Conservation (phyloP, 176 grass and related monocot species). For the Chloris gayana region DNA sequence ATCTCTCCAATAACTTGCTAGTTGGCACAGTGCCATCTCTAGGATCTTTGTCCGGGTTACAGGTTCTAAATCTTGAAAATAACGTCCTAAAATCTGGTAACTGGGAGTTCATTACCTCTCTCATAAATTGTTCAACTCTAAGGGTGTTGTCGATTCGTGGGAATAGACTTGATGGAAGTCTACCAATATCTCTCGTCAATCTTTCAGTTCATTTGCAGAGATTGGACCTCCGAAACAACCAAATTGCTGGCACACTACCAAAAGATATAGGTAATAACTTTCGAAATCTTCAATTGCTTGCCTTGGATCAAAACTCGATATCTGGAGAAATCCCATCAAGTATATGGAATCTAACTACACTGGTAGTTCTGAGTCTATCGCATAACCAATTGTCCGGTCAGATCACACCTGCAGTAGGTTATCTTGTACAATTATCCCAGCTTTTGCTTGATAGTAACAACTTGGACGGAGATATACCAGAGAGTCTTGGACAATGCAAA, state of each 20-base stretch:
- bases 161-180: not conserved
- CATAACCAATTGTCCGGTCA: slow-evolving; percentile 49
- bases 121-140: not conserved
- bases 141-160: not conserved
- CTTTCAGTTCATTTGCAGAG: slow-evolving; percentile 18
- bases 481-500: slow-evolving; percentile 26
- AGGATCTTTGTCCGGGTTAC: not conserved
- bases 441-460: slow-evolving; percentile 42
- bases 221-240: slow-evolving; percentile 14
- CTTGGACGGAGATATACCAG: slow-evolving; percentile 50
- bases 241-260: slow-evolving; percentile 33
- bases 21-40: not conserved
- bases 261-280: slow-evolving; percentile 42
- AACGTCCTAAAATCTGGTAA: not conserved
- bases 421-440: slow-evolving; percentile 34
- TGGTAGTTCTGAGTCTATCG: slow-evolving; percentile 37
- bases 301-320: slow-evolving; percentile 52
- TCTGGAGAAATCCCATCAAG: slow-evolving; percentile 46
- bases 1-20: not conserved
- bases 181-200: slow-evolving; percentile 23
- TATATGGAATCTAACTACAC: slow-evolving; percentile 34
- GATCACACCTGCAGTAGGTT: slow-evolving; percentile 45
- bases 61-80: not conserved
- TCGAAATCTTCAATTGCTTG: slow-evolving; percentile 31
- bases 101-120: slow-evolving; percentile 5